phyloP scores from a whole-genome alignment of 129 eudicot species.

The Rutidosis leptorrhynchoides region DNA sequence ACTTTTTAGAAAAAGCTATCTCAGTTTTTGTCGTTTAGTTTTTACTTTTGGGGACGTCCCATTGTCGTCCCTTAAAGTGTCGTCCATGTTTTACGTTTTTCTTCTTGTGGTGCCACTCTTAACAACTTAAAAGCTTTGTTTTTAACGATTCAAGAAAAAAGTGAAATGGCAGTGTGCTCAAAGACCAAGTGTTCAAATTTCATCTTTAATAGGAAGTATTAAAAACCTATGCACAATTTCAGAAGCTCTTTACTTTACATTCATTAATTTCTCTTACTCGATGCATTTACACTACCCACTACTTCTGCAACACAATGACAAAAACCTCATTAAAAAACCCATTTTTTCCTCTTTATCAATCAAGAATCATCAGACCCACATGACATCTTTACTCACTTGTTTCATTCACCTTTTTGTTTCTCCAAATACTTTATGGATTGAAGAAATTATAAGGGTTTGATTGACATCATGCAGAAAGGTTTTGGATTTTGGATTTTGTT shows the following conservation, averaged over 20 bases:
- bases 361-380: conserved; percentile 22
- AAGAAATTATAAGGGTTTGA: conserved; percentile 11
- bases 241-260: conserved; percentile 26
- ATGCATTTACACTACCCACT: conserved; percentile 32
- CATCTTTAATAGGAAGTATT: neutral
- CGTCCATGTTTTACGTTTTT: too few species aligned
- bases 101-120: too few species aligned
- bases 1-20: too few species aligned
- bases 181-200: conserved; percentile 20
- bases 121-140: too few species aligned
- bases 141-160: neutral
- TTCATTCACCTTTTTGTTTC: conserved; percentile 16
- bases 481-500: conserved; percentile 52
- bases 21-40: too few species aligned
- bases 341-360: conserved; percentile 17
- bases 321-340: conserved; percentile 21
- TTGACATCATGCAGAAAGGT: conserved; percentile 44
- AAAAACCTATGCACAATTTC: conserved; percentile 24
- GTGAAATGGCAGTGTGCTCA: neutral
- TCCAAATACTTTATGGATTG: neutral
- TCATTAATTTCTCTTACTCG: conserved; percentile 16
- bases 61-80: too few species aligned
- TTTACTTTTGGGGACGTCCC: too few species aligned
- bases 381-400: conserved; percentile 17
- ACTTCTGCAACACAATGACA: conserved; percentile 28